Base-by-base conservation (phyloP, 2,329 filamentous ascomycete genomes). In the Trichoderma simmonsii region DNA sequence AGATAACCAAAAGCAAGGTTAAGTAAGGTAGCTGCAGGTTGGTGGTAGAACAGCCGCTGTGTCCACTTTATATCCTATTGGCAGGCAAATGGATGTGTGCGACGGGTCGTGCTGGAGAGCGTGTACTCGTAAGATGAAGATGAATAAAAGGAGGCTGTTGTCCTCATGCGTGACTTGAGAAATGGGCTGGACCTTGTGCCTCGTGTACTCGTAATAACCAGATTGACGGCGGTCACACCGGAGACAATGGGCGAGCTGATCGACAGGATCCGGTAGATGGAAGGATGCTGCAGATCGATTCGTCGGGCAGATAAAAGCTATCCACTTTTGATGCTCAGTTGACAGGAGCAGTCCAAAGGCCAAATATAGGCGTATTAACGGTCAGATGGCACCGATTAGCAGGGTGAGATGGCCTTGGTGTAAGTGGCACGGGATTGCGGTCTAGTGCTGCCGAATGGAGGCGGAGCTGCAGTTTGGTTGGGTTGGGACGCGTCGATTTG, bases 351-450 rank as follows among this genome's bases (percentile, higher is more conserved):
- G 57, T n/a, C 28, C 6, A 43, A 34, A n/a, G 18, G 39, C 36
- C 56, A 72, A 67, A 64, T 56, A 70, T 57, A 70, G 51, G 51
- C 21, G 59, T 60, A 68, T 51, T 30, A 28, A 61, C 43, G 48
- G 70, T 72, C 70, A 72, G 70, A 72, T 72, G 70, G 28, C 21
- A 21, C 61, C 36, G 18, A 15, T 15, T 34, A 62, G 69, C 24
- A 32, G 71, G 64, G 71, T 63, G 65, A 71, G 63, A 67, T 71
- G 43, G 39, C 8, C 48, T 54, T 72, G 24, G 70, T 72, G 70
- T 72, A 72, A 72, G 70, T 72, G 70, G 70, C 70, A 72, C 71
- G 71, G 71, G 71, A 69, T 72, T 59, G 56, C 56, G 39, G 34
- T 28, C 61, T 71, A 43, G 67, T 70, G 66, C 34, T 72, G 66